These are phyloP conservation scores for Boletus sp. DNA, from an alignment of 768 basidiomycete genomes.

Conservation along the genomic window DNA sequence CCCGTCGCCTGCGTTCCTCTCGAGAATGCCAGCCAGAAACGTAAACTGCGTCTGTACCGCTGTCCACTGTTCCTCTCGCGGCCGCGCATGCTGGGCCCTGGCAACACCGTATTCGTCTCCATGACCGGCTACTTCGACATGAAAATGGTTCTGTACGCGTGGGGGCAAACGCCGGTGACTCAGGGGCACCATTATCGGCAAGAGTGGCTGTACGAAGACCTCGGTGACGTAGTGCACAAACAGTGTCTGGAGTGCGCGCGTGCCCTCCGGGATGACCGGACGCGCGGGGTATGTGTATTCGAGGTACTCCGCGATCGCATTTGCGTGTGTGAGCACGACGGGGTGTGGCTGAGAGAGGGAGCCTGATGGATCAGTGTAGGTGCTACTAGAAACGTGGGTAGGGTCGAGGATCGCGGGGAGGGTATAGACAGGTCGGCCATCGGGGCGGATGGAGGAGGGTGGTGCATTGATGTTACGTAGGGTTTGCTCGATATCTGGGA, in stretches of 20 bases:
- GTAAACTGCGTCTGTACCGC: conserved; percentile 67
- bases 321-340: conserved; percentile 55
- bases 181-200: conserved; percentile 69
- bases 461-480: conserved; percentile 58
- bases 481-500: conserved; percentile 64
- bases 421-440: conserved; percentile 63
- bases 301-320: conserved; percentile 69
- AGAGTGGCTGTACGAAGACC: conserved; percentile 60
- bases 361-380: not conserved
- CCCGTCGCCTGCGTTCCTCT: conserved; percentile 64
- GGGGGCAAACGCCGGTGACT: conserved; percentile 61
- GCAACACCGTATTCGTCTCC: not conserved
- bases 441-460: conserved; percentile 50
- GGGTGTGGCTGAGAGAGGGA: conserved; percentile 41
- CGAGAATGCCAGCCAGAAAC: conserved; percentile 60
- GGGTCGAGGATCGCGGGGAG: conserved; percentile 71
- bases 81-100: conserved; percentile 25
- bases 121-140: conserved; percentile 5
- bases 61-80: conserved; percentile 63
- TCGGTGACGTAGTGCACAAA: conserved; percentile 73
- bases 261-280: conserved; percentile 68
- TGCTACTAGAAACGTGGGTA: conserved; percentile 10
- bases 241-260: conserved; percentile 62
- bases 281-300: conserved; percentile 67
- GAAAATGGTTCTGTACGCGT: conserved; percentile 53